These are phyloP conservation scores for Dichomitus squalens DNA, from an alignment of 1,284 basidiomycete species.

Conservation along the genomic window DNA sequence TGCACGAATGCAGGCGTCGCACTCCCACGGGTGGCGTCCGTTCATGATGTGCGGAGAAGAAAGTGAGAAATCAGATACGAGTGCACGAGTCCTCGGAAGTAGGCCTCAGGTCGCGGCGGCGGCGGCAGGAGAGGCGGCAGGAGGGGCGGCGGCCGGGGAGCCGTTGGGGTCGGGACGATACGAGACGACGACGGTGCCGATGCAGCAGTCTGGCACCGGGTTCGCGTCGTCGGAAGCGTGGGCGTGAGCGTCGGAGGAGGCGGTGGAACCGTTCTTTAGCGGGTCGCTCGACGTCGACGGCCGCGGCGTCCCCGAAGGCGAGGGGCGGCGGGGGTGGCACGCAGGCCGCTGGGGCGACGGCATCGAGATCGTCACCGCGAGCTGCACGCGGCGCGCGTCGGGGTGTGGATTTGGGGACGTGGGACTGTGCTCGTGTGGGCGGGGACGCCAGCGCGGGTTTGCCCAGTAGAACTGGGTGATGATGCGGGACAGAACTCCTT, in stretches of 20 bases:
- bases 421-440: slow-evolving; percentile 8
- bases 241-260: background rate
- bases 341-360: slow-evolving; percentile 4
- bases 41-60: too few species aligned
- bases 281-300: background rate
- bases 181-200: slow-evolving; percentile 15
- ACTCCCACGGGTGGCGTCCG: too few species aligned
- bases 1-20: too few species aligned
- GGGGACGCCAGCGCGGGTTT: background rate
- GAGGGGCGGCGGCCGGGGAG: background rate
- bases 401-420: background rate
- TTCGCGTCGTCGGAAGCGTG: slow-evolving; percentile 3
- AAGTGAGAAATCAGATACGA: too few species aligned
- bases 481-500: background rate
- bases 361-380: slow-evolving; percentile 20
- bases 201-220: slow-evolving; percentile 22
- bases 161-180: slow-evolving; percentile 2
- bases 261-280: too few species aligned
- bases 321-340: background rate
- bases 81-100: too few species aligned
- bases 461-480: slow-evolving; percentile 1
- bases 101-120: background rate
- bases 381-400: slow-evolving; percentile 10
- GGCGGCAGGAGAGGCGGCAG: background rate
- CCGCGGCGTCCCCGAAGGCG: background rate